phyloP scores from a whole-genome alignment of 2,329 filamentous ascomycete species.

The Penicillium sp. region DNA sequence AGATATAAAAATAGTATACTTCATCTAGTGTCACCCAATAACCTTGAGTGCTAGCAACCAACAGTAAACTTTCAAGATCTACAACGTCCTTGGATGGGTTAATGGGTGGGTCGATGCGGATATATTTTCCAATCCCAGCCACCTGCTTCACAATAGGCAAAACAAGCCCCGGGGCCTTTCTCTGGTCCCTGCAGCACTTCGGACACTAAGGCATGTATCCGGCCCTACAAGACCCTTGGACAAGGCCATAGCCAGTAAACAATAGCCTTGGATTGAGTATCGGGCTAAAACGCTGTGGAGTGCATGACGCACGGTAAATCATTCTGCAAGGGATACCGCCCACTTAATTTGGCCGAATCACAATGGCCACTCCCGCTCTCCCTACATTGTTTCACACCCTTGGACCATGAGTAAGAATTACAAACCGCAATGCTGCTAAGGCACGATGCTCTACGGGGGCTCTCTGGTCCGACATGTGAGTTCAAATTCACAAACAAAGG shows the following conservation, averaged over 20 bases:
- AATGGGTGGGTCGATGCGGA: background rate
- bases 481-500: background rate
- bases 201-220: conserved; percentile 18
- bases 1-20: too few relatives aligned
- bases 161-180: background rate
- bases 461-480: conserved; percentile 9
- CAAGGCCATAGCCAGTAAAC: background rate
- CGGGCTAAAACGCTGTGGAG: conserved; percentile 8
- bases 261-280: background rate
- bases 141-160: background rate
- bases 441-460: background rate
- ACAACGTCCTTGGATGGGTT: background rate
- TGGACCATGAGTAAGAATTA: conserved; percentile 16
- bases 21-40: background rate
- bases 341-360: background rate
- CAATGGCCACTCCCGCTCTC: conserved; percentile 7
- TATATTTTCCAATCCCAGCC: conserved; percentile 2
- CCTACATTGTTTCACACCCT: conserved; percentile 22
- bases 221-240: background rate
- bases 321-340: conserved; percentile 19
- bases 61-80: background rate
- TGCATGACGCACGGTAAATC: conserved; percentile 10
- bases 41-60: background rate
- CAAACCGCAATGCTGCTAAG: conserved; percentile 4
- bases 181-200: background rate